Base-by-base conservation (phyloP, 1,139 yeast species). In the Pneumocystis carinii region DNA sequence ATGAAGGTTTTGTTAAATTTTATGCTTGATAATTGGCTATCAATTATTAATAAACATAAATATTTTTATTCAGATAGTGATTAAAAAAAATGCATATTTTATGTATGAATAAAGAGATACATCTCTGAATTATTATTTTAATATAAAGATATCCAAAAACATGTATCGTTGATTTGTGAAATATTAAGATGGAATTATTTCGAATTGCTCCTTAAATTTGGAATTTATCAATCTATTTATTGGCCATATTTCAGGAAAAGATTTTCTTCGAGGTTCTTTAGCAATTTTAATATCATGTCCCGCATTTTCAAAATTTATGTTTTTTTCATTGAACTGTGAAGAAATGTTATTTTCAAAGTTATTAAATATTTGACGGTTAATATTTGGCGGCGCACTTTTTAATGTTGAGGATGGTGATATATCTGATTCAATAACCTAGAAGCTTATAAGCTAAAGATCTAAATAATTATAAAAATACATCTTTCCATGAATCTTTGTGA, bases 401-500 rank as follows among this genome's bases (percentile, higher is more conserved):
- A 48, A 48, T 48, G 55, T 48, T 8, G 55, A 48, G 24, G 55
- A 48, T 48, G 55, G 55, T 12, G 55, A 48, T 48, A 48, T 48
- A 24, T 48, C 32, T 48, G 32, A 48, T 24, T 24, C 19, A 48
- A 24, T 24, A 12, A 24, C 27, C 55, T 48, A 48, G 10, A 48
- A 8, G 27, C 14, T 8, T 48, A 19, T 48, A 24, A 48, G 14
- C 14, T 24, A 48, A 14, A 48, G 14, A 48, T 3, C 10, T 48
- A 48, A 48, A 48, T 48, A 24, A 17, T 12, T 48, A 12, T 10
- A 48, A 12, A 48, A 48, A 29, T 29, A 57, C 59, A 8, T 57
- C 38, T 37, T 39, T 29, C 59, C 59, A 57, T n/a, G 59, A 37
- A 57, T 39, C 29, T 24, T 57, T 57, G n/a, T 57, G 59, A 29